Conservation (phyloP, 2,329 filamentous ascomycete species). For the Emergomyces africanus region DNA sequence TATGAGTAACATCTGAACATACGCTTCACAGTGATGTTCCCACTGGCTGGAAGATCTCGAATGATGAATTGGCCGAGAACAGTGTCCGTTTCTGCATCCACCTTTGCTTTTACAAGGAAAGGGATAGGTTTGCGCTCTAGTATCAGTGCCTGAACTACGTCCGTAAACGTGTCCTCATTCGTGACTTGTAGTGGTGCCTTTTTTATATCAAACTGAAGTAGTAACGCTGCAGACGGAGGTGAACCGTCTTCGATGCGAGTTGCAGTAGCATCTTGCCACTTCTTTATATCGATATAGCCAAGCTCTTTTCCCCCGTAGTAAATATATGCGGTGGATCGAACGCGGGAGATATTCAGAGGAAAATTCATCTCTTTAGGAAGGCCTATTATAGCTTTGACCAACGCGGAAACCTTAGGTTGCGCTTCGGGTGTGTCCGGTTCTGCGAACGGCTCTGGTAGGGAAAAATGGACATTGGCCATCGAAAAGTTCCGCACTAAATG, state of each 20-base stretch:
- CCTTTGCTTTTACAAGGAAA: slow-evolving; percentile 62
- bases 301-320: slow-evolving; percentile 67
- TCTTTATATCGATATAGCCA: slow-evolving; percentile 61
- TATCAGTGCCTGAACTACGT: slow-evolving; percentile 67
- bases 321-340: slow-evolving; percentile 68
- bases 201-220: slow-evolving; percentile 62
- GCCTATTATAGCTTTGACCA: slow-evolving; percentile 63
- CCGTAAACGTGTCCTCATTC: slow-evolving; percentile 62
- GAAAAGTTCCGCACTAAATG: slow-evolving; percentile 80
- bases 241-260: slow-evolving; percentile 49
- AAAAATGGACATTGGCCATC: slow-evolving; percentile 72
- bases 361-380: slow-evolving; percentile 83
- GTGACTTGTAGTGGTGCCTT: slow-evolving; percentile 75
- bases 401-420: slow-evolving; percentile 69
- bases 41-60: slow-evolving; percentile 70
- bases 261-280: slow-evolving; percentile 80
- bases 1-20: slow-evolving; percentile 38
- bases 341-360: slow-evolving; percentile 59
- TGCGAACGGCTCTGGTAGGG: slow-evolving; percentile 66
- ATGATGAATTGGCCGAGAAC: slow-evolving; percentile 69
- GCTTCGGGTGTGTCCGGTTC: slow-evolving; percentile 60
- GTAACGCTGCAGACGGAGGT: slow-evolving; percentile 49
- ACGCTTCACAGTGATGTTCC: slow-evolving; percentile 86
- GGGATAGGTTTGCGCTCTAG: slow-evolving; percentile 59
- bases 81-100: slow-evolving; percentile 73